Conservation (phyloP, 805 yeast genomes). For the Metschnikowia peoriensis region DNA sequence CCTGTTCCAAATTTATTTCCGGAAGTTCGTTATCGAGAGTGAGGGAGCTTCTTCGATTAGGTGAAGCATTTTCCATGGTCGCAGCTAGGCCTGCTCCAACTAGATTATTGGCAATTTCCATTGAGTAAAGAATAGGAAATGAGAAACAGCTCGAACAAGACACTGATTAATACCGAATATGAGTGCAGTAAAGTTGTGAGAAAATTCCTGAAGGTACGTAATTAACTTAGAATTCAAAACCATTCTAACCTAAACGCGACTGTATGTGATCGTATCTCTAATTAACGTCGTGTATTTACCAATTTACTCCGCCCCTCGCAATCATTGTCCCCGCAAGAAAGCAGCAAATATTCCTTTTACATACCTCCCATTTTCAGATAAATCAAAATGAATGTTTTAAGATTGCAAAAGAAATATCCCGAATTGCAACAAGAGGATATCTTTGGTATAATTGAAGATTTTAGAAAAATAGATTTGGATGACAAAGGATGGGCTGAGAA, state of each 20-base stretch:
- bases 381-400: conserved; percentile 39
- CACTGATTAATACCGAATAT: too few relatives aligned
- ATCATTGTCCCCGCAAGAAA: conserved; percentile 5
- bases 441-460: conserved; percentile 80
- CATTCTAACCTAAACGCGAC: not conserved
- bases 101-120: not conserved
- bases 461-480: conserved; percentile 78
- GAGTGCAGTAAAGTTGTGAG: too few relatives aligned
- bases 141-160: too few relatives aligned
- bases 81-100: not conserved
- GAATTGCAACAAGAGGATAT: conserved; percentile 81
- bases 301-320: conserved; percentile 14
- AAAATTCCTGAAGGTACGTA: too few relatives aligned
- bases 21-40: conserved; percentile 18
- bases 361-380: not conserved
- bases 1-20: conserved; percentile 33
- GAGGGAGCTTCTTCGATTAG: not conserved
- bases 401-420: conserved; percentile 75
- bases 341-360: not conserved
- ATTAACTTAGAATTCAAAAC: too few relatives aligned
- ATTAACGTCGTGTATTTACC: conserved; percentile 11
- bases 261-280: not conserved
- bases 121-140: not conserved
- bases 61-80: not conserved
- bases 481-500: conserved; percentile 96